Evolutionary conservation across 2,329 filamentous ascomycete genomes (phyloP).

Genomic region (Venturia effusa): DNA sequence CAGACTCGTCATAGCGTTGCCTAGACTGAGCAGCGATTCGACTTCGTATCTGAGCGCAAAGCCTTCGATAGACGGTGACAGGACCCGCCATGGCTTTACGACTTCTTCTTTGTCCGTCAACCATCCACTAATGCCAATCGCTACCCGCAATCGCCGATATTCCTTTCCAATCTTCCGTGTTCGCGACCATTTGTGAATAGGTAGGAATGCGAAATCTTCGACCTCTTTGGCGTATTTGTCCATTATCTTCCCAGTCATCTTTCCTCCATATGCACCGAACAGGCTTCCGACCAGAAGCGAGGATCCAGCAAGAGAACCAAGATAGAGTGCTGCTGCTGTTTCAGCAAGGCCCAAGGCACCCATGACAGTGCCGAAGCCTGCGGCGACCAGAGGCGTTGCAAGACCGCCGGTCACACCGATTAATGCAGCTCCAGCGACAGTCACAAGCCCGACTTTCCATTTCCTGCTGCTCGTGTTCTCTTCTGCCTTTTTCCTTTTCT

Average conservation of each 20-base stretch:
- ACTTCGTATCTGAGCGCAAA: slow-evolving; percentile 81
- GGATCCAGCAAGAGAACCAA: slow-evolving; percentile 72
- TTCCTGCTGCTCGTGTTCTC: slow-evolving; percentile 54
- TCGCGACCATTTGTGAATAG: slow-evolving; percentile 48
- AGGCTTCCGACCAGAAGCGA: slow-evolving; percentile 70
- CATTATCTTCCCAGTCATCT: slow-evolving; percentile 77
- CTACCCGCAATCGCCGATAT: slow-evolving; percentile 54
- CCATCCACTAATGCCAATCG: slow-evolving; percentile 76
- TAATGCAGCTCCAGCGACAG: slow-evolving; percentile 75
- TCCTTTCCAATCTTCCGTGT: slow-evolving; percentile 41
- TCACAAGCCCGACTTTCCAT: slow-evolving; percentile 78
- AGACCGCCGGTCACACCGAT: slow-evolving; percentile 76
- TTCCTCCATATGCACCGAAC: slow-evolving; percentile 83
- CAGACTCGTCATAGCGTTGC: slow-evolving; percentile 64
- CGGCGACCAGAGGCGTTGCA: slow-evolving; percentile 64
- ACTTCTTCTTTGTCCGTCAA: slow-evolving; percentile 61
- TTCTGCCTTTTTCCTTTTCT: slow-evolving; percentile 61
- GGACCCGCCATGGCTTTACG: slow-evolving; percentile 64
- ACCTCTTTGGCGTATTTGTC: slow-evolving; percentile 80
- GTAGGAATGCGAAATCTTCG: slow-evolving; percentile 78
- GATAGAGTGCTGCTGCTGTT: slow-evolving; percentile 62
- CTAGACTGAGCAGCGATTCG: slow-evolving; percentile 65
- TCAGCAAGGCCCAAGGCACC: slow-evolving; percentile 65
- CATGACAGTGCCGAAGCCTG: slow-evolving; percentile 69
- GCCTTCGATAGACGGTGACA: slow-evolving; percentile 63